These are phyloP conservation scores for Draba incana DNA, from an alignment of 345 rosid species.

Conservation along the genomic window DNA sequence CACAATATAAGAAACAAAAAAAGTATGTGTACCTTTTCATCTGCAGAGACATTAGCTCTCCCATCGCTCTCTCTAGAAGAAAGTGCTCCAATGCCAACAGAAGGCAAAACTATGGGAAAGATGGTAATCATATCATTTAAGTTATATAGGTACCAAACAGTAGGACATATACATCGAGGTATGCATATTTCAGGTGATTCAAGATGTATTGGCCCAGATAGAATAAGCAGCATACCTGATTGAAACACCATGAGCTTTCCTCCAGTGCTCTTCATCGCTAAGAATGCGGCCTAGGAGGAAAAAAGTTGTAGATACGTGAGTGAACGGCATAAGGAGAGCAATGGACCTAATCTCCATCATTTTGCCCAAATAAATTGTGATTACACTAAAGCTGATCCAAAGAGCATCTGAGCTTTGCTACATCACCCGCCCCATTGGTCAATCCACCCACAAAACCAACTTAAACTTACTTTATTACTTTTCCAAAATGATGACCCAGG, in stretches of 20 bases:
- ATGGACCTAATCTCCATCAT: conserved; percentile 11
- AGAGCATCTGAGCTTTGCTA: neutral
- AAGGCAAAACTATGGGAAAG: conserved; percentile 72
- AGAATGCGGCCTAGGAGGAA: conserved; percentile 74
- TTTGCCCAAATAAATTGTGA: conserved; percentile 2
- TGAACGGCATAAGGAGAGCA: neutral
- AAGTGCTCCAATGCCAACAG: conserved; percentile 95
- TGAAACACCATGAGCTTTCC: conserved; percentile 97
- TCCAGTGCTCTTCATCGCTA: conserved; percentile 94
- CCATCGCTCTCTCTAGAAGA: conserved; percentile 97
- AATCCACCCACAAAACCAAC: conserved; percentile 24
- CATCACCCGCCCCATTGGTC: conserved; percentile 7
- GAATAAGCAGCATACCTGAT: conserved; percentile 58
- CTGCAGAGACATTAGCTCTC: conserved; percentile 81
- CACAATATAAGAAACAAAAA: conserved; percentile 10
- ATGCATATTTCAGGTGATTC: neutral
- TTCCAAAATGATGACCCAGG: neutral
- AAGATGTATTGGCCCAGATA: conserved; percentile 4
- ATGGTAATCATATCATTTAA: conserved; percentile 21
- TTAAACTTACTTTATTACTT: conserved; percentile 13
- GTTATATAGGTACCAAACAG: conserved; percentile 25
- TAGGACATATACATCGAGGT: neutral
- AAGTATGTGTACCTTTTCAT: conserved; percentile 73
- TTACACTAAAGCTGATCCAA: conserved; percentile 8
- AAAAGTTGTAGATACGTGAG: conserved; percentile 14